Base-by-base conservation (phyloP, 345 rosid genomes). In the Eucalyptus globulus region DNA sequence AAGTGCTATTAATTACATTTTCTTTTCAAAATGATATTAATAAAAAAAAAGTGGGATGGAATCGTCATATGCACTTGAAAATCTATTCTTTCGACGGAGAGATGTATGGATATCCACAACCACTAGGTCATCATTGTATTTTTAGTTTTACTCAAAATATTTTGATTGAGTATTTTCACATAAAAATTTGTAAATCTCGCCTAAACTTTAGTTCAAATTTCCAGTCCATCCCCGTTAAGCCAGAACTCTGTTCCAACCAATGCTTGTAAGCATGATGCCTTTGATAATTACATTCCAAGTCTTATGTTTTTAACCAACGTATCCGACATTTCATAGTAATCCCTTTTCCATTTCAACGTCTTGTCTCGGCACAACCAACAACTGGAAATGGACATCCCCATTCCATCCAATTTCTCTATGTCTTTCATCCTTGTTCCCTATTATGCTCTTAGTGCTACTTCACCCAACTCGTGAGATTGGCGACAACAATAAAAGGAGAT, bases 201-300 rank as follows among this genome's bases (percentile, higher is more conserved):
- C 1, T 62, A 13, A 29, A 60, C 31, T 60, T 27, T 1, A 3
- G 69, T 60, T 60, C 69, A 60, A 62, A 29, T 62, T 6, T 27
- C 7, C 16, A 3, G 7, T 62, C 69, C 8, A 29, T 14, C 4
- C 31, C 69, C 7, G 2, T 62, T 29, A 13, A 29, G 34, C n/a
- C 2, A 62, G 0, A 62, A 27, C 31, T 60, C 4, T 60, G 0
- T 29, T 62, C 17, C 16, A 29, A 14, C 8, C 1, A 12, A 1
- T 62, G 4, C 31, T 1, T 62, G 17, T 13, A 14, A 62, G 34
- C 34, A 62, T 0, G 9, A 31, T 29, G 34, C 17, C 2, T 62
- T 27, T 13, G 9, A 62, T 62, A 6, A 62, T 29, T 16, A 62
- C 69, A 62, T 62, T 62, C 37, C 8, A 14, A 31, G n/a, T 65